Evolutionary conservation across 169 alveolate species (phyloP).

Genomic region (Plasmodium vivax): DNA sequence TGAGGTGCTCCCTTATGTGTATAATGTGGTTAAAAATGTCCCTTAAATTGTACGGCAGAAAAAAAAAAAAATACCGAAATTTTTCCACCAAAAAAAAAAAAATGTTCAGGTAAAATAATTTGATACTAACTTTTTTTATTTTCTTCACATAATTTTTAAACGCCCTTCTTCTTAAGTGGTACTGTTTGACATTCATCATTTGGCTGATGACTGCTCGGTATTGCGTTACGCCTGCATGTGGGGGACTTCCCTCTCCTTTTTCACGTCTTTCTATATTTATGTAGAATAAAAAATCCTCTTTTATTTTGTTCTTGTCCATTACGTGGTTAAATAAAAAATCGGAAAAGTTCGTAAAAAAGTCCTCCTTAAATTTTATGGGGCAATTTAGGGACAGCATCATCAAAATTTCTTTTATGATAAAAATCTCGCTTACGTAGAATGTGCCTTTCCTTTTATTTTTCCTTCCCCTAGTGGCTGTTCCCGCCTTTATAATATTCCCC

Average conservation of each 20-base stretch:
- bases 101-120: constrained; percentile 46
- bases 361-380: constrained; percentile 68
- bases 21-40: constrained; percentile 65
- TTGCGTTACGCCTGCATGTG: neutral
- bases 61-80: constrained; percentile 59
- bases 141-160: constrained; percentile 70
- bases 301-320: constrained; percentile 62
- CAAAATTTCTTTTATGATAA: constrained; percentile 69
- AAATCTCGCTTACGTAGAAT: constrained; percentile 71
- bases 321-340: constrained; percentile 54
- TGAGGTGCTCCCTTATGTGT: constrained; percentile 11
- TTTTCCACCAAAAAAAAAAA: constrained; percentile 42
- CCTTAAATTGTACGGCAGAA: constrained; percentile 40
- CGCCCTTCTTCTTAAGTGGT: constrained; percentile 12
- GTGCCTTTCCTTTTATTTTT: constrained; percentile 2
- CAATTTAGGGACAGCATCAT: constrained; percentile 65
- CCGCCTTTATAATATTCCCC: neutral
- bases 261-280: constrained; percentile 43
- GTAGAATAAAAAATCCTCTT: constrained; percentile 74
- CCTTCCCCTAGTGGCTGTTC: neutral
- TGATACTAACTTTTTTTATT: constrained; percentile 42
- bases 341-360: constrained; percentile 43
- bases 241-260: neutral
- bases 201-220: constrained; percentile 49
- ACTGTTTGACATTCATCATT: constrained; percentile 66